Conservation (phyloP, 305 asterid genomes). For the Fraxinus albicans region DNA sequence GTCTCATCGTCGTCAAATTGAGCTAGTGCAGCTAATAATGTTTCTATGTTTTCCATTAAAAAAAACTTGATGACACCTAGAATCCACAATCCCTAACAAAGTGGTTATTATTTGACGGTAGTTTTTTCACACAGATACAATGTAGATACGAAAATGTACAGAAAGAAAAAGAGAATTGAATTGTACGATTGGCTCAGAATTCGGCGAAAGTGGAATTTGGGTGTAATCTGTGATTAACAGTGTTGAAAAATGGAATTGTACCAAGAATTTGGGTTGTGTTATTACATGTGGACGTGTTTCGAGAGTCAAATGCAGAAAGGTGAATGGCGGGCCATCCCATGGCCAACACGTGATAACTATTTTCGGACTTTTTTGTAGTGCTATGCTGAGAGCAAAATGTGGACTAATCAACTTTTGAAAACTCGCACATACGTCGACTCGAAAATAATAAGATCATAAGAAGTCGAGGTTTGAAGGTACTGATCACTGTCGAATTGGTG, state of each 20-base stretch:
- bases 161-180: constrained; percentile 10
- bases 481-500: neutral
- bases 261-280: constrained; percentile 23
- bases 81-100: constrained; percentile 13
- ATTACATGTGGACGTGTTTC: constrained; percentile 24
- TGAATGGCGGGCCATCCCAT: constrained; percentile 24
- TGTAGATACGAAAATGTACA: neutral
- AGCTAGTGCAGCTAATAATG: constrained; percentile 58
- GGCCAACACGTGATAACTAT: constrained; percentile 29
- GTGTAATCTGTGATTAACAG: constrained; percentile 24
- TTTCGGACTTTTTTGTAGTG: neutral
- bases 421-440: neutral
- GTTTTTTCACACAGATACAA: constrained; percentile 1
- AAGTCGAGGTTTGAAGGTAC: neutral
- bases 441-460: neutral
- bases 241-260: constrained; percentile 33
- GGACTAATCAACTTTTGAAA: neutral
- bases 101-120: constrained; percentile 12
- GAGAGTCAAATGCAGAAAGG: constrained; percentile 27
- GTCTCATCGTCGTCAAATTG: constrained; percentile 50
- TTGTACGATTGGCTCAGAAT: constrained; percentile 27
- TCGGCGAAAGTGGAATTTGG: constrained; percentile 14
- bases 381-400: neutral
- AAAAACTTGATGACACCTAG: neutral
- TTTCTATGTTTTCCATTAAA: constrained; percentile 53